Conservation (phyloP, 345 rosid species). For the Physaria fendleri region DNA sequence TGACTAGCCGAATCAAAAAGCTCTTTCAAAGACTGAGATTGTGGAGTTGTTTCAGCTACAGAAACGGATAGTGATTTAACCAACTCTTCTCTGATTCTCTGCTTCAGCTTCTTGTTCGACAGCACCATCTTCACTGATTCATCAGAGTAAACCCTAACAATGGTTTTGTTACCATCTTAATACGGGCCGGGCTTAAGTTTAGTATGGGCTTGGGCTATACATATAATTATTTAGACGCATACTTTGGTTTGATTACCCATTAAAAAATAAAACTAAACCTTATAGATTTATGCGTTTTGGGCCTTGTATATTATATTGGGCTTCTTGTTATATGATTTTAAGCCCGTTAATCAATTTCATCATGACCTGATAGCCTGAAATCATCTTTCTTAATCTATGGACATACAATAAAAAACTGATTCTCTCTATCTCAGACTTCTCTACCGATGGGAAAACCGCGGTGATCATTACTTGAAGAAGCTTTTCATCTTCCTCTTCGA, state of each 20-base stretch:
- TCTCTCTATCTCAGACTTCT: constrained; percentile 43
- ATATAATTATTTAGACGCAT: too few species aligned
- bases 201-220: too few species aligned
- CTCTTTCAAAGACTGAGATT: constrained; percentile 42
- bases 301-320: too few species aligned
- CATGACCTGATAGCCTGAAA: too few species aligned
- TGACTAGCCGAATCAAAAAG: constrained; percentile 50
- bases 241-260: too few species aligned
- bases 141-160: constrained; percentile 9
- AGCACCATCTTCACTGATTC: constrained; percentile 51
- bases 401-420: too few species aligned
- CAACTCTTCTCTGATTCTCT: constrained; percentile 51
- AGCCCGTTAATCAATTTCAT: too few species aligned
- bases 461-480: constrained; percentile 52
- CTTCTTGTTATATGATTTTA: too few species aligned
- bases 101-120: constrained; percentile 91
- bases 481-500: constrained; percentile 71
- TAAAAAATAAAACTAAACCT: too few species aligned
- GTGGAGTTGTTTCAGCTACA: constrained; percentile 17
- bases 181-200: constrained; percentile 9
- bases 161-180: neutral
- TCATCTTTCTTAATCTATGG: too few species aligned
- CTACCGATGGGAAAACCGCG: constrained; percentile 65
- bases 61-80: constrained; percentile 33
- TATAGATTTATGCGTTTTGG: too few species aligned